A percentile compares a stretch with the other conserved stretches of the same genome.
Conservation (phyloP, 352 stramenopile species). For the Phytophthora citrophthora region DNA sequence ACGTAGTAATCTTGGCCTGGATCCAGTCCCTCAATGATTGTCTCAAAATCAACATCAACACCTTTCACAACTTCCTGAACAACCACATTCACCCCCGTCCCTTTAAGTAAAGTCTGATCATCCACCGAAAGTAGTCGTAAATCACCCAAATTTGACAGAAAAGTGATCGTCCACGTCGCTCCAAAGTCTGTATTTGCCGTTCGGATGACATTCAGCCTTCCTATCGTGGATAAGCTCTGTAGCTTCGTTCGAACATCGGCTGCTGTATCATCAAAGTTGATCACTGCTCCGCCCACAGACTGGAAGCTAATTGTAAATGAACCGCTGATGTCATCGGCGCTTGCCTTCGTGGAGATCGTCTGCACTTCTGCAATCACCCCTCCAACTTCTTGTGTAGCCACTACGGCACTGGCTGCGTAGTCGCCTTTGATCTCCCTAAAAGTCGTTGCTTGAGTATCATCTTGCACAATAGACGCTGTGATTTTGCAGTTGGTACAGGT, state of each 20-base stretch:
- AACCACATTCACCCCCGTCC: constrained; percentile 46
- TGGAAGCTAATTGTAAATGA: constrained; percentile 77
- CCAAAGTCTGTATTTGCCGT: constrained; percentile 50
- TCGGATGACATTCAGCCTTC: constrained; percentile 66
- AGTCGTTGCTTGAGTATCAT: constrained; percentile 40
- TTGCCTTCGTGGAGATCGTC: constrained; percentile 50
- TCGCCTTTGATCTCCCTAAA: constrained; percentile 49
- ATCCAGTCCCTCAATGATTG: constrained; percentile 56
- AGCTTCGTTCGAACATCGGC: constrained; percentile 78
- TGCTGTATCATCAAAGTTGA: constrained; percentile 78
- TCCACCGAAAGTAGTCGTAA: constrained; percentile 59
- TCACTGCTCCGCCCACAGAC: constrained; percentile 53
- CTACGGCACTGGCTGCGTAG: constrained; percentile 48
- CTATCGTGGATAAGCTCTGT: constrained; percentile 67
- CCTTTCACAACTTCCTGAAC: constrained; percentile 69
- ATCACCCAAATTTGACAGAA: constrained; percentile 74
- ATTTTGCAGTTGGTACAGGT: constrained; percentile 55
- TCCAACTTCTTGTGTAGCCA: constrained; percentile 58
- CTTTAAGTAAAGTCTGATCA: constrained; percentile 38
- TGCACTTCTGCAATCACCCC: constrained; percentile 74
- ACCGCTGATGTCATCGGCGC: constrained; percentile 50
- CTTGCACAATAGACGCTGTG: constrained; percentile 36
- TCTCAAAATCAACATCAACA: constrained; percentile 66
- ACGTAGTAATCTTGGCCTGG: constrained; percentile 63
- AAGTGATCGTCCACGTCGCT: constrained; percentile 71